A percentile compares a stretch with the other conserved stretches of the same genome.
Conservation (phyloP, 495 filamentous ascomycete genomes). For the Talaromyces trachyspermus region DNA sequence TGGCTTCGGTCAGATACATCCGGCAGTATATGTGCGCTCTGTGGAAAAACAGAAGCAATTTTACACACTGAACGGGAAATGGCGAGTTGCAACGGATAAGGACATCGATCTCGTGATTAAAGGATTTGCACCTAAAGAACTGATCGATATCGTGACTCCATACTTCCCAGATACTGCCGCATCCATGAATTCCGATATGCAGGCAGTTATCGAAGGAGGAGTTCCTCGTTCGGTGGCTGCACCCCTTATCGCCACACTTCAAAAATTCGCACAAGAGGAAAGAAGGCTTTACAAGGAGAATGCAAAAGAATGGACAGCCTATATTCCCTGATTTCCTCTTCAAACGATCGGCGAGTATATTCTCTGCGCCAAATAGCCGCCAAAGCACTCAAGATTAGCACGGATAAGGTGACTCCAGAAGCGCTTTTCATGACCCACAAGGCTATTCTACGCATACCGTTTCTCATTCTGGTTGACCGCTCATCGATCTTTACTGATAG, state of each 20-base stretch:
- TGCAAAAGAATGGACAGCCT: conserved; percentile 42
- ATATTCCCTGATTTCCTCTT: conserved; percentile 37
- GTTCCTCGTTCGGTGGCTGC: conserved; percentile 32
- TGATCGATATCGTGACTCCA: conserved; percentile 51
- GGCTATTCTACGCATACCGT: conserved; percentile 34
- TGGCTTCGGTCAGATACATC: conserved; percentile 34
- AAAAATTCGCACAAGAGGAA: conserved; percentile 21
- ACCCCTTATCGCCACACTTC: conserved; percentile 25
- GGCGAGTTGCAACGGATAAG: conserved; percentile 47
- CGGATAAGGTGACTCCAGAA: conserved; percentile 38
- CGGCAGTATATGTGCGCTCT: conserved; percentile 65
- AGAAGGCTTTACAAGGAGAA: conserved; percentile 38
- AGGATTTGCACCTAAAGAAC: conserved; percentile 49
- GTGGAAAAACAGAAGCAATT: conserved; percentile 59
- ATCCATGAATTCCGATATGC: conserved; percentile 32
- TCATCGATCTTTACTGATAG: conserved; percentile 32
- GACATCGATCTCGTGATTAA: conserved; percentile 55
- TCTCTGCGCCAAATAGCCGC: conserved; percentile 58
- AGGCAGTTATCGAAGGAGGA: conserved; percentile 34
- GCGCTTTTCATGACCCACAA: conserved; percentile 64
- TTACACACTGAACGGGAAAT: conserved; percentile 65
- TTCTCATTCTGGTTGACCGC: conserved; percentile 42
- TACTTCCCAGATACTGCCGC: conserved; percentile 50
- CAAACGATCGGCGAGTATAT: conserved; percentile 42
- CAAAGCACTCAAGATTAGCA: conserved; percentile 34